These are phyloP conservation scores for Fraxinus anomala DNA, from an alignment of 257 asterid genomes.

Conservation along the genomic window DNA sequence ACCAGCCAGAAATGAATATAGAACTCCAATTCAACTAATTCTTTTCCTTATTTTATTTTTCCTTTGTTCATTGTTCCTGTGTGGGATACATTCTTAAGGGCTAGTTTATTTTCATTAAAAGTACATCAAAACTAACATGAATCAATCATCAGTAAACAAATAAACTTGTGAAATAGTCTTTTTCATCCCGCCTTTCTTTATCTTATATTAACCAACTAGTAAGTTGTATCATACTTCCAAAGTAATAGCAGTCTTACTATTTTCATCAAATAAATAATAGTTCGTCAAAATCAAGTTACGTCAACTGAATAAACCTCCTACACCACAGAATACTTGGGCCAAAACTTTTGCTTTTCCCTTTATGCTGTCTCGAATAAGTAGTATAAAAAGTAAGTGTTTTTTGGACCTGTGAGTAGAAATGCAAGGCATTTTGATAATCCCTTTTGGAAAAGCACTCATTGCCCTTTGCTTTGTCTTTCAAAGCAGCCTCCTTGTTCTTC, in stretches of 20 bases:
- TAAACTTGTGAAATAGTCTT: neutral
- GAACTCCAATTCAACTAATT: neutral
- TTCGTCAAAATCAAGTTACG: neutral
- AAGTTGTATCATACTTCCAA: neutral
- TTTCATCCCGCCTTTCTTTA: neutral
- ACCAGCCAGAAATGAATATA: slow-evolving; percentile 1
- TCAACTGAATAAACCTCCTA: neutral
- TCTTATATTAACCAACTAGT: neutral
- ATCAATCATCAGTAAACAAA: neutral
- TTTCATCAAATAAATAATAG: neutral
- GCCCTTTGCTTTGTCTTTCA: slow-evolving; percentile 73
- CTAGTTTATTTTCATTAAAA: neutral
- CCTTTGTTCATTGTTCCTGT: neutral
- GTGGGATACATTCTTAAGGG: neutral
- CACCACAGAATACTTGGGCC: neutral
- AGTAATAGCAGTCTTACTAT: neutral
- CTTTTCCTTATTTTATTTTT: neutral
- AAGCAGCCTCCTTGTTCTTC: slow-evolving; percentile 68
- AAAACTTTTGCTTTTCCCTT: neutral
- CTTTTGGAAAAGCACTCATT: slow-evolving; percentile 70
- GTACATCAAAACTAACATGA: neutral
- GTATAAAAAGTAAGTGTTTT: neutral
- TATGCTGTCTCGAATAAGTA: slow-evolving; percentile 1
- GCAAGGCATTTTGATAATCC: slow-evolving; percentile 64
- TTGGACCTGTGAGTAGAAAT: slow-evolving; percentile 73